Conservation (phyloP, 2,329 filamentous ascomycete species). For the Xylaria sp. region DNA sequence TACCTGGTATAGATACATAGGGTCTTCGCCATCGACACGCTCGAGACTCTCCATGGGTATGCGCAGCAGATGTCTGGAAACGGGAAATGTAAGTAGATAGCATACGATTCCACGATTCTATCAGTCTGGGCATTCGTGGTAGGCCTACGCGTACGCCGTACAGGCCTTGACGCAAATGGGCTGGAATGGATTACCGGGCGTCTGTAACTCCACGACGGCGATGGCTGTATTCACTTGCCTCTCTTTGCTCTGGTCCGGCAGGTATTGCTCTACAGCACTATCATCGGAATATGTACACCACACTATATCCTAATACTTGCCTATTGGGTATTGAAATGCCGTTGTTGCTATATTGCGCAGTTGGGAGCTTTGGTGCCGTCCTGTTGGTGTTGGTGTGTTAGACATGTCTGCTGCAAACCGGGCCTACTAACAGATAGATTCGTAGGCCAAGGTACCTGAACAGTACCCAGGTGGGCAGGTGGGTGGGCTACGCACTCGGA, state of each 20-base stretch:
- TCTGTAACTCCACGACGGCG: not conserved
- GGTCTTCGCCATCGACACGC: not conserved
- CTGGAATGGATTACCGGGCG: not conserved
- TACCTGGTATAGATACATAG: not conserved
- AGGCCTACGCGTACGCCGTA: no score
- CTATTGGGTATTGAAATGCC: not conserved
- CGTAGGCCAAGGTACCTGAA: not conserved
- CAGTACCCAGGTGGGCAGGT: not conserved
- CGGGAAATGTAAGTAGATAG: conserved; percentile 11
- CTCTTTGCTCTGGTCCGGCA: not conserved
- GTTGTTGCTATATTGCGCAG: not conserved
- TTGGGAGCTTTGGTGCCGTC: not conserved
- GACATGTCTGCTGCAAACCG: conserved; percentile 14
- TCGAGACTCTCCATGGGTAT: conserved; percentile 11
- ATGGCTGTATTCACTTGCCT: not conserved
- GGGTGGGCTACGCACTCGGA: not conserved
- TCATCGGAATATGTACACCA: not conserved
- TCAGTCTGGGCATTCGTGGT: no score
- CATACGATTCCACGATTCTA: not conserved
- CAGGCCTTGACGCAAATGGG: no score
- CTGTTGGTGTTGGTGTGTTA: conserved; percentile 2
- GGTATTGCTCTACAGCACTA: no score
- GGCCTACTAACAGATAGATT: not conserved
- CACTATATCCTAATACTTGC: not conserved
- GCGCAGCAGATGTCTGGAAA: conserved; percentile 21